phyloP scores from a whole-genome alignment of 345 rosid genomes.

The Melastoma malabathricum region DNA sequence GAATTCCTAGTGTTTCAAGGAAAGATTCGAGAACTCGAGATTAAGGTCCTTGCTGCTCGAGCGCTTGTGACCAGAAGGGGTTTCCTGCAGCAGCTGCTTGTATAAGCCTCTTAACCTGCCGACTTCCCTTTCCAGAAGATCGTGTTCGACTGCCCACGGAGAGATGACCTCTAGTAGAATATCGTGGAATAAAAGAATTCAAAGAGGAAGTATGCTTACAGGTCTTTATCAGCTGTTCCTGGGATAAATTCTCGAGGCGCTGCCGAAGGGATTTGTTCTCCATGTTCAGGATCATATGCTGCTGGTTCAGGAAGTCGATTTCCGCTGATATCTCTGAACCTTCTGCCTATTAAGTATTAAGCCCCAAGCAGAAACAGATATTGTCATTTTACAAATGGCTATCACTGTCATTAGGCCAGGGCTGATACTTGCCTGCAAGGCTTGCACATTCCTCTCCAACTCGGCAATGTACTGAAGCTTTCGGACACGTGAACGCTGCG shows the following conservation, averaged over 20 bases:
- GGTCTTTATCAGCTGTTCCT: slow-evolving; percentile 51
- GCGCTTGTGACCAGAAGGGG: slow-evolving; percentile 55
- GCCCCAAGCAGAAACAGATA: neutral
- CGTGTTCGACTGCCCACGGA: neutral
- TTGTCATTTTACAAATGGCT: neutral
- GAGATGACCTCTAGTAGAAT: neutral
- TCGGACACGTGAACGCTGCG: slow-evolving; percentile 44
- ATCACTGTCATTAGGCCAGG: neutral
- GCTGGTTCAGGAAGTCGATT: slow-evolving; percentile 52
- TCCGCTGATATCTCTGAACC: slow-evolving; percentile 56
- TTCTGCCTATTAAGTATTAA: slow-evolving; percentile 30
- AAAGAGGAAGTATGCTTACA: slow-evolving; percentile 16
- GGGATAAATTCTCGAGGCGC: slow-evolving; percentile 49
- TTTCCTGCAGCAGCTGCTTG: slow-evolving; percentile 33
- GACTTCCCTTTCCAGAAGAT: slow-evolving; percentile 26
- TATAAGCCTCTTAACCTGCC: slow-evolving; percentile 29
- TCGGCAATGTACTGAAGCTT: slow-evolving; percentile 57
- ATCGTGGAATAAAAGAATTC: neutral
- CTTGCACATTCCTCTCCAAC: slow-evolving; percentile 44
- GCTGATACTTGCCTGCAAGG: slow-evolving; percentile 31
- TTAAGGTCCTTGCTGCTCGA: slow-evolving; percentile 69
- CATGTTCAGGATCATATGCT: slow-evolving; percentile 45
- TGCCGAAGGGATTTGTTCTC: slow-evolving; percentile 59
- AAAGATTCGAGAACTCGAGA: slow-evolving; percentile 69
- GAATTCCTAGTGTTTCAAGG: slow-evolving; percentile 57